Percentiles rank a stretch among this genome's conserved stretches.
Conservation (phyloP, 2,329 filamentous ascomycete species). For the Lachnellula occidentalis region DNA sequence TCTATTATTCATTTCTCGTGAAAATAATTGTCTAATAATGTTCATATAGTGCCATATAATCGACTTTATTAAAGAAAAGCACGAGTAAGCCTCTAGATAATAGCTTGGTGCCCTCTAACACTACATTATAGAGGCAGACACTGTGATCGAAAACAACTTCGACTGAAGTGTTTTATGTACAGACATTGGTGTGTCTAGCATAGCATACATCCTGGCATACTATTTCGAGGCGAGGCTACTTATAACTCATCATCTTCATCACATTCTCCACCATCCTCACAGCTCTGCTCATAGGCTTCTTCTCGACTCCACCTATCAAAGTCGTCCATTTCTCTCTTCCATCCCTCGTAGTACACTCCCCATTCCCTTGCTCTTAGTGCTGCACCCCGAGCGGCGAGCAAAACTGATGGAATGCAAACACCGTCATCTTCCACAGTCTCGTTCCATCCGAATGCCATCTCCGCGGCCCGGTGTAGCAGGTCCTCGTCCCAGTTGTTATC, state of each 20-base stretch:
- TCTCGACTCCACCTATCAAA: background rate
- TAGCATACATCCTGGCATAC: no score
- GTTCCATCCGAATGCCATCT: background rate
- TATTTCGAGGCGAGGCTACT: no score
- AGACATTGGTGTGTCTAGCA: no score
- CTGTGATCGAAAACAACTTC: no score
- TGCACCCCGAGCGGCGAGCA: constrained; percentile 9
- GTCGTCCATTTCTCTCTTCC: background rate
- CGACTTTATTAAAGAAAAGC: no score
- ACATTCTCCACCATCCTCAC: constrained; percentile 1
- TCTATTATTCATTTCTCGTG: no score
- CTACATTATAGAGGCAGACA: no score
- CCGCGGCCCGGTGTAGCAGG: background rate
- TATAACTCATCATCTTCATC: background rate
- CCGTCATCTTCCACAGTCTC: background rate
- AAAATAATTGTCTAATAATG: no score
- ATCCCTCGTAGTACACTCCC: constrained; percentile 1
- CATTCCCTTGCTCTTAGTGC: constrained; percentile 9
- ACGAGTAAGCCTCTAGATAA: no score
- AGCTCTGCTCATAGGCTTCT: constrained; percentile 43
- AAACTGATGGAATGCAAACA: background rate
- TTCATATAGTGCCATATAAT: no score
- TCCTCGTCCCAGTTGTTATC: constrained; percentile 1
- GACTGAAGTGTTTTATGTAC: no score
- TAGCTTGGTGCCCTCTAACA: no score